Base-by-base conservation (phyloP, 345 rosid genomes). In the Durio zibethinus region DNA sequence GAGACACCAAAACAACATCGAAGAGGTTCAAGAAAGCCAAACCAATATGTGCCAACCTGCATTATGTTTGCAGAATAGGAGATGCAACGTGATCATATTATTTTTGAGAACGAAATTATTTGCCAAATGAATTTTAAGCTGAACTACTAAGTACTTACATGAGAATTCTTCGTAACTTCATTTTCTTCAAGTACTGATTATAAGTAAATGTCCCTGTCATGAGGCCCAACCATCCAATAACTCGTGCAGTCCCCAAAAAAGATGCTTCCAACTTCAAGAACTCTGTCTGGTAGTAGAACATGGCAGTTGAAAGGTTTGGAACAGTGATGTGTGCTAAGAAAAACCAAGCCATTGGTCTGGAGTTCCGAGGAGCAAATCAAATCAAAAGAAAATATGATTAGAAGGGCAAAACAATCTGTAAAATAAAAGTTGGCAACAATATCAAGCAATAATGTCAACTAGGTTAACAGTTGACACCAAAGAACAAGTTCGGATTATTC, bases 301-400 rank as follows among this genome's bases (percentile, higher is more conserved):
- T 89, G 76, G 89, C 89, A 0, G 97, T 96, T 60, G 98, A 93
- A 84, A 96, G 90, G 89, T 93, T 93, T 63, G 99, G 99, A 57
- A 96, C 84, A 12, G 94, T 90, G 67, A 96, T 80, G 8, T 90
- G 94, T 45, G 97, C 97, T 20, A 96, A 82, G 90, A 93, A 96
- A 86, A 96, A 96, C 98, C 99, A 94, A 36, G 95, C 83, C 99
- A 93, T 96, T 21, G 99, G 95, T 82, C 99, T 96, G 85, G 50
- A 48, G 83, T 80, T 76, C 60, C 86, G 71, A 81, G 56, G 74
- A 15, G 74, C 77, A 47, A 74, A 53, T 53, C 77, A 64, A 63
- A 68, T 40, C 60, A 80, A 25, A 76, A 82, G 69, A 3, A 74
- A 80, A 61, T 29, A 73, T 36, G n/a, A 76, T 80, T 76, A 79